Evolutionary conservation across 768 basidiomycete genomes (phyloP), one percentile per base, ranked within the genome.

Genomic region (Lactifluus echinatus): DNA sequence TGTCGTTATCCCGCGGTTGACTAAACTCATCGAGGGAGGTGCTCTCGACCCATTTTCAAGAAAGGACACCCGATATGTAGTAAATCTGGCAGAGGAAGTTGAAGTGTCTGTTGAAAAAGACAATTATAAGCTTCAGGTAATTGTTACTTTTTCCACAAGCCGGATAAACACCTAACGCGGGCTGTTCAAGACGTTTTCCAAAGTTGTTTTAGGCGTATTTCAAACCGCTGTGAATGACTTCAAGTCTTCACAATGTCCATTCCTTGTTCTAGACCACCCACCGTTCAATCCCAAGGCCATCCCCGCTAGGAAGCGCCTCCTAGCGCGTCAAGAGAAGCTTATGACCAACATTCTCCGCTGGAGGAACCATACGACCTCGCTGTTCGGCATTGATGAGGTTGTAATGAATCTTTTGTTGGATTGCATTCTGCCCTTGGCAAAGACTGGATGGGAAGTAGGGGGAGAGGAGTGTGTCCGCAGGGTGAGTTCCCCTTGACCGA

Each of bases 381-480:
- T 72, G 47, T 83, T 75, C 62, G 79, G 79, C 7, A 65, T 82
- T n/a, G 80, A 76, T 8, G 69, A 74, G 47, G 71, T 89, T 44
- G 75, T 80, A 21, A 75, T 71, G 14, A 76, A 75, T 60, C 69
- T 93, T 15, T 75, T 89, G 8, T 78, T 78, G 21, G 73, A 77
- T 19, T 78, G 77, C 59, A 76, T 93, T 42, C 65, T 86, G 49
- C 81, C 79, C 5, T 74, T 89, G 29, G 84, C 91, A 5, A 77
- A 82, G 59, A 78, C 76, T 55, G 87, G 87, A 8, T 96, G 93
- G 93, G 89, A 91, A 42, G 86, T 89, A 36, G 92, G 93, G 11
- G 91, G 91, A 2, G 78, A 85, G 68, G 81, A 81, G 37, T 71
- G 80, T 57, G 73, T 80, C 55, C 73, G 71, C 28, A 81, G 80